Conservation (phyloP, 129 eudicot genomes). For the Ambrosia trifida region DNA sequence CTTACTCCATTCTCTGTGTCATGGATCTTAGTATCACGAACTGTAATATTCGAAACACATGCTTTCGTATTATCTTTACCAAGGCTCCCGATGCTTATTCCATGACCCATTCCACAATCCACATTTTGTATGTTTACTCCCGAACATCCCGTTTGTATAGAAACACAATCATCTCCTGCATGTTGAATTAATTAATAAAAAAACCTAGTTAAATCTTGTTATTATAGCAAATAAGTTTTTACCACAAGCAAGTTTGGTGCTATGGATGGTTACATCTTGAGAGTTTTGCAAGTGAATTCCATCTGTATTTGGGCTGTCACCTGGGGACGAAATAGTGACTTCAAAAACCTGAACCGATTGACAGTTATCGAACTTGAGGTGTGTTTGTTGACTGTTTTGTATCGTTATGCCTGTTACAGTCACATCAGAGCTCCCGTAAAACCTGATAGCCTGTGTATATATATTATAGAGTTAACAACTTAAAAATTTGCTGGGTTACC, state of each 20-base stretch:
- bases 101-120: constrained; percentile 78
- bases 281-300: constrained; percentile 86
- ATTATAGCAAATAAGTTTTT: background rate
- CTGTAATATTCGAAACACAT: constrained; percentile 68
- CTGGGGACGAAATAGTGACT: constrained; percentile 62
- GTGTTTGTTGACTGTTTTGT: constrained; percentile 68
- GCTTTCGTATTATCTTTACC: constrained; percentile 60
- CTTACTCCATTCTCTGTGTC: constrained; percentile 58
- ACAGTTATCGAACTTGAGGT: constrained; percentile 72
- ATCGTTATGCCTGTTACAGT: constrained; percentile 65
- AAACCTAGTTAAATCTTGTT: background rate
- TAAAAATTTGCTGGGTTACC: no score
- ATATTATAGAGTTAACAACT: no score
- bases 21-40: constrained; percentile 49
- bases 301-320: constrained; percentile 79
- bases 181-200: background rate
- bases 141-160: constrained; percentile 71
- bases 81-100: constrained; percentile 77
- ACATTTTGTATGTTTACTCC: constrained; percentile 51
- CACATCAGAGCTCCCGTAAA: constrained; percentile 56
- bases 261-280: constrained; percentile 55
- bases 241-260: constrained; percentile 64
- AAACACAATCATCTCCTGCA: constrained; percentile 79
- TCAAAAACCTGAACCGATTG: constrained; percentile 52
- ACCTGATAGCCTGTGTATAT: constrained; percentile 68